Base-by-base conservation (phyloP, 768 basidiomycete genomes). In the Mycena galericulata region DNA sequence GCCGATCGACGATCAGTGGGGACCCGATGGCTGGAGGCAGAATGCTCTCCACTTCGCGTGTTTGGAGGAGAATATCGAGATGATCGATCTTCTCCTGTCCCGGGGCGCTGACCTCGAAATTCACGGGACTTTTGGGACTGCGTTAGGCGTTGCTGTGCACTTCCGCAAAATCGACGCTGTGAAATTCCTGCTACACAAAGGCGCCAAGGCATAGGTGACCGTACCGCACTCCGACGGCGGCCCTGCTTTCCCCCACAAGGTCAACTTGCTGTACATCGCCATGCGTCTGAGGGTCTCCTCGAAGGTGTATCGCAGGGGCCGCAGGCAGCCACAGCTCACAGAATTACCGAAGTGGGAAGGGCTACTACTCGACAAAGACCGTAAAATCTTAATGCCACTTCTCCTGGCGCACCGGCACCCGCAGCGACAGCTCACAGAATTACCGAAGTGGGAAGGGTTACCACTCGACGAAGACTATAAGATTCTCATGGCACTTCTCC, bases 21-120 rank as follows among this genome's bases (percentile, higher is more conserved):
- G 64, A 18, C 18, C 3, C 2, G 43, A 50, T 32, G 34, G 64
- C 29, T 2, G 10, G 4, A 7, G 17, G 10, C 34, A 20, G 24
- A 60, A 14, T 36, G 34, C 14, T 3, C 55, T 68, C 14, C 67
- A 68, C 20, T 49, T 24, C 27, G 67, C 67, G 36, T 47, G 53
- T 43, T 22, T 1, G 18, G 22, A 20, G 1, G 67, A 54, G 34
- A 1, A 68, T 18, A 1, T 58, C 18, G 45, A 38, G 18, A 49
- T 63, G 45, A 32, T 61, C 2, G 12, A 62, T 2, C 60, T 68
- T 9, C 67, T 68, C 18, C n/a, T 61, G 3, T 51, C 22, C 6
- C 38, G 58, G 17, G 62, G 51, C 20, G 62, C 62, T 8, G 15
- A 54, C 34, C 22, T 54, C 8, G 62, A 55, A 34, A 4, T 15